A percentile compares a stretch with the other conserved stretches of the same genome.
These are phyloP conservation scores for Gilbertella persicaria DNA, from an alignment of 371 early-diverging fungal genomes.

Conservation along the genomic window DNA sequence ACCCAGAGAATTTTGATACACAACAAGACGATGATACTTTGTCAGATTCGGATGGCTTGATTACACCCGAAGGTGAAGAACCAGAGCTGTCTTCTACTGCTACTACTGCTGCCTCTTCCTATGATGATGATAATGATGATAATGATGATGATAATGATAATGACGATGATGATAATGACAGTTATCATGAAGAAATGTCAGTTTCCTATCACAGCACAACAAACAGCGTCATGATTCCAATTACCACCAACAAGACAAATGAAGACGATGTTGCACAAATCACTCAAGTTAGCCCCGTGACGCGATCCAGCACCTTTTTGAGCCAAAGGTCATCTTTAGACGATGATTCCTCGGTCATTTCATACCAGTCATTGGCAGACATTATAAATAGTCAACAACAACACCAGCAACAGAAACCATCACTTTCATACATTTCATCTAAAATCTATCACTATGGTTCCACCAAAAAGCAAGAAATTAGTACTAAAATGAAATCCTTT, in stretches of 20 bases:
- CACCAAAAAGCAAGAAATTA: background rate
- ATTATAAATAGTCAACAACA: slow-evolving; percentile 4
- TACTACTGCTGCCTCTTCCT: too few species aligned
- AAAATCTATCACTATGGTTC: slow-evolving; percentile 3
- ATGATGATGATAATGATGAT: background rate
- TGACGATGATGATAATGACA: background rate
- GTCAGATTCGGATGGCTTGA: too few species aligned
- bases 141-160: background rate
- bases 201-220: background rate
- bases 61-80: too few species aligned
- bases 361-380: slow-evolving; percentile 26
- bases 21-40: too few species aligned
- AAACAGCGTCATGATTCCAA: background rate
- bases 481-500: background rate
- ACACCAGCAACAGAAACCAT: background rate
- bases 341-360: slow-evolving; percentile 9
- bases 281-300: slow-evolving; percentile 7
- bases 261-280: slow-evolving; percentile 4
- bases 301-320: slow-evolving; percentile 19
- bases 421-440: background rate
- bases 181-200: background rate
- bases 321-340: slow-evolving; percentile 17
- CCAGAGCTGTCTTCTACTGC: too few species aligned
- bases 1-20: background rate
- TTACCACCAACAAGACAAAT: slow-evolving; percentile 1